Evolutionary conservation across 495 filamentous ascomycete genomes (phyloP).

Genomic region (Astrocystis sublimbata): DNA sequence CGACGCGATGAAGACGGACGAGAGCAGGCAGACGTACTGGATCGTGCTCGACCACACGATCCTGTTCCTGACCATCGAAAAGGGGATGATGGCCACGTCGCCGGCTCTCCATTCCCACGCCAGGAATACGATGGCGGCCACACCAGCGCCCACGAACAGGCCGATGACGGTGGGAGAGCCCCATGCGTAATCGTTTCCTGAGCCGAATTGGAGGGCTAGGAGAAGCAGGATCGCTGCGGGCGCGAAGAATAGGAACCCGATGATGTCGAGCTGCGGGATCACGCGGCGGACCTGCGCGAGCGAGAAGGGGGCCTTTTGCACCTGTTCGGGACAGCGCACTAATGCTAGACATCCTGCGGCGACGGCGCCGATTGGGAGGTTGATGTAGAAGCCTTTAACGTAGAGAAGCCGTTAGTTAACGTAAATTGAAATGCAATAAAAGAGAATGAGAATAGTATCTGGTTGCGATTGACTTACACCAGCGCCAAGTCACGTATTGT

Average conservation of each 20-base stretch:
- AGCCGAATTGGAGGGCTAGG: constrained; percentile 57
- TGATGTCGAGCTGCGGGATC: constrained; percentile 47
- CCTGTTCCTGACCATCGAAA: constrained; percentile 33
- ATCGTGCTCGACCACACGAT: constrained; percentile 35
- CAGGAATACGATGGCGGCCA: constrained; percentile 43
- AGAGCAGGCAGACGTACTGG: constrained; percentile 27
- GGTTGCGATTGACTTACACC: constrained; percentile 39
- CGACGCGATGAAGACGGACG: constrained; percentile 29
- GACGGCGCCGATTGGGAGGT: constrained; percentile 60
- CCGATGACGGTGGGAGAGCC: constrained; percentile 40
- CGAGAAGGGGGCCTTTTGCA: constrained; percentile 25
- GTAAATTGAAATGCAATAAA: not conserved
- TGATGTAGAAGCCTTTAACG: constrained; percentile 67
- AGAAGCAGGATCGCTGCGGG: constrained; percentile 50
- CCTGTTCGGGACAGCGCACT: constrained; percentile 47
- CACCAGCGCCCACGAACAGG: constrained; percentile 49
- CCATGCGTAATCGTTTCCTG: constrained; percentile 49
- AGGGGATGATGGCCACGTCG: constrained; percentile 46
- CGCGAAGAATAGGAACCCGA: constrained; percentile 52
- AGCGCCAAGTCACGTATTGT: constrained; percentile 51
- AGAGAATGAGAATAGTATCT: not conserved
- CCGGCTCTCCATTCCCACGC: constrained; percentile 51
- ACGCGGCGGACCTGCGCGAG: constrained; percentile 23
- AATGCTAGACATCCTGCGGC: constrained; percentile 43
- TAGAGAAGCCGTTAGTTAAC: too few species aligned